phyloP scores from a whole-genome alignment of 176 grass and related monocot genomes.

The Poa annua region DNA sequence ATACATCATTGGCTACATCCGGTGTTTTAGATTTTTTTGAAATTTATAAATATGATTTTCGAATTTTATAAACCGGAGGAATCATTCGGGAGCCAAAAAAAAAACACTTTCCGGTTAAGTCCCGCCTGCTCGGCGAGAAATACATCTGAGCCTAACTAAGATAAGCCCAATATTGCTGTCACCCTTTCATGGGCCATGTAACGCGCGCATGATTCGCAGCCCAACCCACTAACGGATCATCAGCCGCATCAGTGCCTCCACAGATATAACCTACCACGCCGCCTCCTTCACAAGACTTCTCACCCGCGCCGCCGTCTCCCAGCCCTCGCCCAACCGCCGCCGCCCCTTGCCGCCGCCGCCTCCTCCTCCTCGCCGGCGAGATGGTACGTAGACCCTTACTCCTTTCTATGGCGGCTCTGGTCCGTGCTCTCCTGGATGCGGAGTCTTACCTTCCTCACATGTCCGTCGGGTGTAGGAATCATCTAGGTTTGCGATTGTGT shows the following conservation, averaged over 20 bases:
- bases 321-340: not conserved
- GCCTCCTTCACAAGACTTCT: not conserved
- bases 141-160: not conserved
- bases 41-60: too few species aligned
- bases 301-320: not conserved
- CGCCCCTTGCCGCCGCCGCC: not conserved
- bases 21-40: too few species aligned
- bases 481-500: not conserved
- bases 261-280: slow-evolving; percentile 6
- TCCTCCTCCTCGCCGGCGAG: slow-evolving; percentile 15
- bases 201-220: not conserved
- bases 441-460: not conserved
- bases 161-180: too few species aligned
- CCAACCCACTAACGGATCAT: not conserved
- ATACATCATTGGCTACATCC: too few species aligned
- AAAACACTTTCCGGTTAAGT: too few species aligned
- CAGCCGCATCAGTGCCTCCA: not conserved
- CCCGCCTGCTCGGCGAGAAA: too few species aligned
- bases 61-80: too few species aligned
- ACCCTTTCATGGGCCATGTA: not conserved
- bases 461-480: not conserved
- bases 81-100: too few species aligned
- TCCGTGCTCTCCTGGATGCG: not conserved
- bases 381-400: slow-evolving; percentile 21
- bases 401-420: not conserved